Evolutionary conservation across 2,329 filamentous ascomycete species (phyloP), one percentile per base, ranked within the genome.

Genomic region (Pseudocercospora vitis): DNA sequence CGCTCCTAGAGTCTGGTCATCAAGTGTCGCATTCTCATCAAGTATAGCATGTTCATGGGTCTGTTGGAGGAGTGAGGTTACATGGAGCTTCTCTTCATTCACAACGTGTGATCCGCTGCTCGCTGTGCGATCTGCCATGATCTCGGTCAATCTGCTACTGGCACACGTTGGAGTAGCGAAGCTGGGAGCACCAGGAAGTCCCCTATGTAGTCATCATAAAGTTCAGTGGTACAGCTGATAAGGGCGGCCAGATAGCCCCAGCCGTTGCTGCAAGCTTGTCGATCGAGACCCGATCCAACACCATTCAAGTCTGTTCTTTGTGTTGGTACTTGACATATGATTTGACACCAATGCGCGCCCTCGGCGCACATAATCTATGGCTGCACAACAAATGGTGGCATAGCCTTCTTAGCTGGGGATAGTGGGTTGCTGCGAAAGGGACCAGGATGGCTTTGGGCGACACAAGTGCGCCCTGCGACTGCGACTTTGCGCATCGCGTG

Each of bases 21-120:
- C 59, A 7, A 50, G 51, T 11, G 54, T 53, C 11, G 56, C 47
- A 31, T 56, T 40, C 2, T 60, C 55, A 44, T 60, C 51, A 23
- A 62, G 32, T 8, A 62, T 26, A 8, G 57, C 59, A 37, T 58
- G 55, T 23, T 58, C 57, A 26, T 60, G 53, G 14, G 46, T 52
- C 48, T 40, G 50, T 21, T 56, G 33, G 29, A 62, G 55, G 21
- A 62, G 42, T 18, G 57, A 60, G 9, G 59, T 62, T 8, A 61
- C 60, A 14, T 53, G 48, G 9, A 35, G 23, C 44, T 32, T 32
- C 44, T 31, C 24, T 11, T 47, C 29, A 29, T 47, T 19, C 14
- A 29, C 23, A 24, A 31, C 18, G 32, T 21, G 44, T 16, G 23
- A 47, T 32, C 11, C 29, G 24, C 44, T 47, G 7, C 44, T 29